These are phyloP conservation scores for Hortiboletus rubellus DNA, from an alignment of 1,284 basidiomycete genomes.

Conservation along the genomic window DNA sequence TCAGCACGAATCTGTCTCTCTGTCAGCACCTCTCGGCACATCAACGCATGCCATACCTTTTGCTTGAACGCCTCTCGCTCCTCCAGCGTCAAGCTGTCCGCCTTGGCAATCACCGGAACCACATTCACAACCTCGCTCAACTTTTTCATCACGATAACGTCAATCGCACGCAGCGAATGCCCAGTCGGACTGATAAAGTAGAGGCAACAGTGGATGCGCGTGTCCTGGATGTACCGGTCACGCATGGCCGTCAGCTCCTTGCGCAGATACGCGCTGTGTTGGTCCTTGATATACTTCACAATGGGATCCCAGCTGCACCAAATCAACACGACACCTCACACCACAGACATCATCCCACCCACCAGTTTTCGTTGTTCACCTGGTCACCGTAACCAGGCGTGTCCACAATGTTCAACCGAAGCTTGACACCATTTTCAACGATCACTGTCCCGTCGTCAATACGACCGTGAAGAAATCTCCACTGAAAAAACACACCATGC, in stretches of 20 bases:
- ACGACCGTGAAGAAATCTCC: neutral
- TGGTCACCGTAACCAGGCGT: constrained; percentile 99
- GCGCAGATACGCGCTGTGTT: constrained; percentile 97
- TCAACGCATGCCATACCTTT: constrained; percentile 51
- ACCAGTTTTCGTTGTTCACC: constrained; percentile 99
- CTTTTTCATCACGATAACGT: constrained; percentile 99
- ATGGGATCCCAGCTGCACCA: constrained; percentile 91
- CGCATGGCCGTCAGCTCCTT: constrained; percentile 99
- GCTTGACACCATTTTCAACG: constrained; percentile 93
- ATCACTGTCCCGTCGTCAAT: constrained; percentile 62
- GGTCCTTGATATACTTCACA: constrained; percentile 98
- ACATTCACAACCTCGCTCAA: constrained; percentile 98
- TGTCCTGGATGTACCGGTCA: constrained; percentile 97
- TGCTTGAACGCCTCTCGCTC: constrained; percentile 94
- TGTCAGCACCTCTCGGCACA: constrained; percentile 1
- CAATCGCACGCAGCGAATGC: constrained; percentile 90
- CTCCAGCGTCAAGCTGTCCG: constrained; percentile 93
- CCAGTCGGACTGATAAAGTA: constrained; percentile 99
- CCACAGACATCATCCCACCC: constrained; percentile 32
- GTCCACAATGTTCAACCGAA: constrained; percentile 97
- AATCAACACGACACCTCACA: constrained; percentile 2
- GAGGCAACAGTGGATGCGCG: constrained; percentile 96
- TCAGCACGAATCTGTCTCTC: constrained; percentile 82
- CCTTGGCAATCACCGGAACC: constrained; percentile 97
- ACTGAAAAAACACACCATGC: constrained; percentile 66